Evolutionary conservation across 371 early-diverging fungal species (phyloP).

Genomic region (Mucor plumbeus): DNA sequence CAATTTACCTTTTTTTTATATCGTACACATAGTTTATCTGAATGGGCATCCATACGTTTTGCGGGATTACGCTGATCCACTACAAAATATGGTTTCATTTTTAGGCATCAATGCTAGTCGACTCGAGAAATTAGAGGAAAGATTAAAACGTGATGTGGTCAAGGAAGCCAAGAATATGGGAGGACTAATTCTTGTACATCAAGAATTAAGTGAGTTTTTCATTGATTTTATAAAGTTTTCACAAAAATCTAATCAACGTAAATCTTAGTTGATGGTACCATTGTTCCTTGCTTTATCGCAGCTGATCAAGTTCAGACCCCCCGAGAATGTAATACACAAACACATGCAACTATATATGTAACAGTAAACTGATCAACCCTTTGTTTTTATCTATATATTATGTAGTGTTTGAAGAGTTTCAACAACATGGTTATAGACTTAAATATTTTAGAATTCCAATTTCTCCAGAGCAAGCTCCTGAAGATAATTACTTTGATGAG

Average conservation of each 20-base stretch:
- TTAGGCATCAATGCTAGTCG: constrained; percentile 67
- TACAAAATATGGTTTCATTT: constrained; percentile 65
- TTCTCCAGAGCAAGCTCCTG: constrained; percentile 68
- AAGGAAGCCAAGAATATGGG: constrained; percentile 56
- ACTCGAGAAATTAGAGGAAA: constrained; percentile 71
- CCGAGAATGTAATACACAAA: constrained; percentile 44
- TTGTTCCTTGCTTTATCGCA: constrained; percentile 69
- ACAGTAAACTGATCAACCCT: constrained; percentile 2
- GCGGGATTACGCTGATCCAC: constrained; percentile 60
- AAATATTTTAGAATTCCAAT: constrained; percentile 68
- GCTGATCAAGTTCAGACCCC: constrained; percentile 65
- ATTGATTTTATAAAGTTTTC: too few species aligned
- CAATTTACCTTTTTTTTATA: neutral
- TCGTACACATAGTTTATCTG: constrained; percentile 43
- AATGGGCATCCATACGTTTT: constrained; percentile 72
- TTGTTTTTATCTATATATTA: too few species aligned
- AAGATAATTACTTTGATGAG: constrained; percentile 72
- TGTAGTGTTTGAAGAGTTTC: constrained; percentile 56
- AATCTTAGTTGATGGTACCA: constrained; percentile 46
- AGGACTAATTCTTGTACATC: constrained; percentile 70
- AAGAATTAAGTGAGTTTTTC: constrained; percentile 58
- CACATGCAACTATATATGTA: too few species aligned
- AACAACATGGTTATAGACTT: constrained; percentile 50
- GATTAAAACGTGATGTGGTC: constrained; percentile 69
- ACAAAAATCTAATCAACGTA: too few species aligned